Percentiles rank a stretch among this genome's conserved stretches.
phyloP scores from a whole-genome alignment of 352 stramenopile species.

The Globisporangium alternatum region DNA sequence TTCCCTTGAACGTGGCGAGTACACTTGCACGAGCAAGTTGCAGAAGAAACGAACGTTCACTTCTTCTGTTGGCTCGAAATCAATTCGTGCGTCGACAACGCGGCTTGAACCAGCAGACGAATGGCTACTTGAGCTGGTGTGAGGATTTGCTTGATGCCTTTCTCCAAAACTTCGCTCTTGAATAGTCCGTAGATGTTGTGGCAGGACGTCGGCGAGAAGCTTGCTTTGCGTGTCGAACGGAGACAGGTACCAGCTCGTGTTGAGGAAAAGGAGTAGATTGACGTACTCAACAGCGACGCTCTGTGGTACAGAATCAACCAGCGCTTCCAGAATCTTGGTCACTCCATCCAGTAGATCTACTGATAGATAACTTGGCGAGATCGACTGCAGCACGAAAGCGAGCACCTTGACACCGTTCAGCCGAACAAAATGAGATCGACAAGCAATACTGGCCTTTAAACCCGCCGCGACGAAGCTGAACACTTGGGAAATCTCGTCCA shows the following conservation, averaged over 20 bases:
- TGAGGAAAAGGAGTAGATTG: slow-evolving; percentile 69
- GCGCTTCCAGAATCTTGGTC: slow-evolving; percentile 54
- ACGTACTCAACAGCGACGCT: slow-evolving; percentile 45
- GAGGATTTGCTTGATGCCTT: neutral
- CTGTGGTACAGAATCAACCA: slow-evolving; percentile 37
- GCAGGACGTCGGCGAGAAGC: slow-evolving; percentile 55
- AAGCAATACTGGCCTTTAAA: slow-evolving; percentile 52
- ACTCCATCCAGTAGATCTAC: slow-evolving; percentile 55
- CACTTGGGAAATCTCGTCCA: slow-evolving; percentile 64
- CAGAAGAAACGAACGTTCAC: slow-evolving; percentile 79
- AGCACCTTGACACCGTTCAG: slow-evolving; percentile 71
- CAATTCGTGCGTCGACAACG: slow-evolving; percentile 19
- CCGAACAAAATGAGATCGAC: slow-evolving; percentile 70
- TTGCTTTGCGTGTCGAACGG: slow-evolving; percentile 76
- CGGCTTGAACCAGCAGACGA: slow-evolving; percentile 14
- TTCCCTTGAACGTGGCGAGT: slow-evolving; percentile 25
- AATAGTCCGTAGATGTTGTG: slow-evolving; percentile 54
- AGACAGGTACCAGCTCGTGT: slow-evolving; percentile 75
- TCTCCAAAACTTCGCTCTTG: slow-evolving; percentile 24
- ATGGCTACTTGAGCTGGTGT: slow-evolving; percentile 14
- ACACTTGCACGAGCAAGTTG: slow-evolving; percentile 70
- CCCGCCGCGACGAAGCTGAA: slow-evolving; percentile 58
- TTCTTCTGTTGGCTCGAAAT: slow-evolving; percentile 25
- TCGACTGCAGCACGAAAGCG: slow-evolving; percentile 68
- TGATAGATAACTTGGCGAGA: slow-evolving; percentile 74